Base-by-base conservation (phyloP, 2,329 filamentous ascomycete genomes). In the Phoma sp. region DNA sequence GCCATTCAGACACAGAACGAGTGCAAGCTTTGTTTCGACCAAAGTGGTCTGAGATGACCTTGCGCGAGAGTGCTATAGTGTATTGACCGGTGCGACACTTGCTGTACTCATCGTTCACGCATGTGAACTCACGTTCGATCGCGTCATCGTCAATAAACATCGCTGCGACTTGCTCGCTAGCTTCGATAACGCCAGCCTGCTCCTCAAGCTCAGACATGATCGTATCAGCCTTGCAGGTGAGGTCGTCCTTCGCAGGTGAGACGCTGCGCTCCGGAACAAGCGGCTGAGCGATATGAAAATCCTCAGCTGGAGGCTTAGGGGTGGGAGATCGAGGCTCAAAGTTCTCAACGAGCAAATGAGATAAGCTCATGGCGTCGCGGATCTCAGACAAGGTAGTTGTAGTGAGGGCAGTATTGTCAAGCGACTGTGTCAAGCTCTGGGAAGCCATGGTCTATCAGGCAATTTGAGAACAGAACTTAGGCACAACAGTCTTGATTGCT, bases 21-120 rank as follows among this genome's bases (percentile, higher is more conserved):
- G 68, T 72, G 51, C 71, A 74, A 8, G 67, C 64, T 42, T 76
- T 76, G 69, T 76, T 76, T 49, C 73, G 66, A 38, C 73, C 73
- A 43, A 76, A 76, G 54, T 75, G 71, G 45, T 76, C 67, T 3
- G 72, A 75, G 39, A 76, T 75, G 29, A 73, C 70, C 51, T 76
- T 76, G 61, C 73, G 72, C 4, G 72, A 69, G 0, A 74, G 59
- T 9, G 59, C 55, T 13, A 61, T 55, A 23, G 65, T 73, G 60
- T 68, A 69, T 47, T 76, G 73, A 11, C 71, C 70, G 3, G 71
- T 73, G 8, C 48, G 50, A 48, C 73, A 76, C 2, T 58, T 58
- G 18, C 60, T 61, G 27, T 59, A 62, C n/a, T 68, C 64, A 41
- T 73, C 69, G 50, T 69, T 68, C 58, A 65, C 64, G 52, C 72